phyloP scores from a whole-genome alignment of 257 asterid genomes.

The Sherardia arvensis region DNA sequence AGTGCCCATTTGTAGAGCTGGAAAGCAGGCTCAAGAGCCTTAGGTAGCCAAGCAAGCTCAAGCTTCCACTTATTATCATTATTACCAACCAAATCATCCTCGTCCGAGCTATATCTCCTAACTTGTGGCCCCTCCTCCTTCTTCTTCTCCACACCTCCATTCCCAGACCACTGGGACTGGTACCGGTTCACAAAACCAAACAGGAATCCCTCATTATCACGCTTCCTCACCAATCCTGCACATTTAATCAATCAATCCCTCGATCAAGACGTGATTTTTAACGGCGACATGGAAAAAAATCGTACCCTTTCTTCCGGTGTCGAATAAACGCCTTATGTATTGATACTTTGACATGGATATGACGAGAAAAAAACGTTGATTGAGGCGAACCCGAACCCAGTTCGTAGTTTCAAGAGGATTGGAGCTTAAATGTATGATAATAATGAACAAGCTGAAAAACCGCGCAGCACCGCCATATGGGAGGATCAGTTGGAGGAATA shows the following conservation, averaged over 20 bases:
- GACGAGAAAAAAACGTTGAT: not conserved
- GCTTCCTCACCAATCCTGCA: slow-evolving; percentile 43
- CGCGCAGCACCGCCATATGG: not conserved
- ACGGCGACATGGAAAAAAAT: not conserved
- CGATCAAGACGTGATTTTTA: not conserved
- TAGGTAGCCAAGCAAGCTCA: slow-evolving; percentile 73
- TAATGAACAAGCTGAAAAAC: not conserved
- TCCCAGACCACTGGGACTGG: slow-evolving; percentile 45
- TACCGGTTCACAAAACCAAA: slow-evolving; percentile 37
- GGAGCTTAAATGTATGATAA: not conserved
- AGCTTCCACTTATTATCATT: slow-evolving; percentile 49
- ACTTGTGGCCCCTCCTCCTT: slow-evolving; percentile 14
- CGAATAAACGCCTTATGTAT: slow-evolving; percentile 27
- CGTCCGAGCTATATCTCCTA: slow-evolving; percentile 27
- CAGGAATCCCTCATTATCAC: slow-evolving; percentile 22
- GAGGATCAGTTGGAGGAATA: not conserved
- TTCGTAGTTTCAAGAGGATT: not conserved
- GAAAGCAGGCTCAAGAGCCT: slow-evolving; percentile 83
- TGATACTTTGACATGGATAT: slow-evolving; percentile 32
- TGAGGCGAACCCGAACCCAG: not conserved
- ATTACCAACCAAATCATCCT: slow-evolving; percentile 22
- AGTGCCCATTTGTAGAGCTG: slow-evolving; percentile 78
- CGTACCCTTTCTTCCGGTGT: slow-evolving; percentile 21
- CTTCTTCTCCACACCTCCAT: slow-evolving; percentile 17
- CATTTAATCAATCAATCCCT: not conserved